Base-by-base conservation (phyloP, 208 protist genomes). In the Wallacemonas sp. region DNA sequence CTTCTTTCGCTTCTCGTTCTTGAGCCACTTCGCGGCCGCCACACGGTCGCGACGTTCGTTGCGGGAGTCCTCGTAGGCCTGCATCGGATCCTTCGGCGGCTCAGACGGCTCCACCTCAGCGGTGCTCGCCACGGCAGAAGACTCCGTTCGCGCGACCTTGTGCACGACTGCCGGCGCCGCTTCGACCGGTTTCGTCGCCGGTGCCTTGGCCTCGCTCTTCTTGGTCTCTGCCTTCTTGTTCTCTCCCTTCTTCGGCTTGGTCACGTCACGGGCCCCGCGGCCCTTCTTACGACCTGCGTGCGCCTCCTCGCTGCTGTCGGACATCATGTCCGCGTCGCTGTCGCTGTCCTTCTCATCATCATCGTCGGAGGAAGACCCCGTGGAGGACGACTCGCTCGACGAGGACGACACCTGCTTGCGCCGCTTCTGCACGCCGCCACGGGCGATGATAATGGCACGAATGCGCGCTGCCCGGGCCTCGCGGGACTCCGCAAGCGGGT, bases 1-100 rank as follows among this genome's bases (percentile, higher is more conserved):
- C 65, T 93, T 96, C 67, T 94, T 92, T 42, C 72, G 65, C 61
- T 93, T 91, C 39, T 93, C 87, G 25, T 83, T 81, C 81, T 96
- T 96, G 11, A 96, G 72, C 88, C 91, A 96, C 52, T 83, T 79
- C 0, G 82, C 82, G 2, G 91, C 91, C 2, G 87, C 86, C 2
- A 82, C 86, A 3, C 87, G 85, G 61, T 93, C 87, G 1, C 87
- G 85, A 57, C 82, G 86, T 49, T 86, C 81, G 29, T 87, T 65
- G 3, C 91, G 73, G 16, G 84, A 75, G 3, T 79, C 77, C 2
- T 78, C 75, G 36, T 81, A 77, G 42, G 70, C 70, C 45, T 79
- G 81, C 78, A 85, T 87, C 29, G 74, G 61, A 16, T 77, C 70
- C 14, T 70, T 48, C 5, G 63, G 29, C 2, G 23, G 38, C 25